phyloP scores from a whole-genome alignment of 345 rosid species.

The Anastatica hierochuntica region DNA sequence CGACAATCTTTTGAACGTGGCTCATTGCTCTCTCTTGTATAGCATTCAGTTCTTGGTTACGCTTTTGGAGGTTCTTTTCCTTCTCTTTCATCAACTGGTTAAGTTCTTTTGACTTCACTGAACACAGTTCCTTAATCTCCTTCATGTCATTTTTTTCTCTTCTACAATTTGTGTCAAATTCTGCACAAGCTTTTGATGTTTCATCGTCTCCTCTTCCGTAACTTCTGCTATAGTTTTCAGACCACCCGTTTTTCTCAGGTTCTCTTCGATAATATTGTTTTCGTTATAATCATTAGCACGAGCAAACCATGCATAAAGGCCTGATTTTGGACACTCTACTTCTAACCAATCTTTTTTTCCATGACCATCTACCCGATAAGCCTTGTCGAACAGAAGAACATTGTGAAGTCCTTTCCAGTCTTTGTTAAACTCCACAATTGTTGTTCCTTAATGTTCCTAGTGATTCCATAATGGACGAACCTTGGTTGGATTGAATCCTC shows the following conservation, averaged over 20 bases:
- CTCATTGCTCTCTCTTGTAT: slow-evolving; percentile 52
- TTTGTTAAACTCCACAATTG: slow-evolving; percentile 71
- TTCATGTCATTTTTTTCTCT: slow-evolving; percentile 45
- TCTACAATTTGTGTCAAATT: slow-evolving; percentile 54
- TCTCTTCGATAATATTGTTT: slow-evolving; percentile 54
- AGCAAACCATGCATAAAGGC: slow-evolving; percentile 88
- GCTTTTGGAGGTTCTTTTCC: slow-evolving; percentile 60
- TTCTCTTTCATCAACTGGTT: slow-evolving; percentile 51
- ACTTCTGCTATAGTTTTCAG: slow-evolving; percentile 69
- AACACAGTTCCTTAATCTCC: slow-evolving; percentile 43
- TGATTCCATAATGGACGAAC: slow-evolving; percentile 78
- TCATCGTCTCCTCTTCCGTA: slow-evolving; percentile 72
- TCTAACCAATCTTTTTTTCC: slow-evolving; percentile 64
- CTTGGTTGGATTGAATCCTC: slow-evolving; percentile 84
- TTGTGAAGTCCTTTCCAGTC: slow-evolving; percentile 87
- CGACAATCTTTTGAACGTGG: slow-evolving; percentile 56
- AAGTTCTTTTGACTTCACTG: slow-evolving; percentile 42
- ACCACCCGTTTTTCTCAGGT: slow-evolving; percentile 60
- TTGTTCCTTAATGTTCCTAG: slow-evolving; percentile 76
- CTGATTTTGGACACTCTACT: slow-evolving; percentile 32
- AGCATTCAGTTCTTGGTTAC: slow-evolving; percentile 58
- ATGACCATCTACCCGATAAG: slow-evolving; percentile 68
- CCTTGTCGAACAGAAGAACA: slow-evolving; percentile 77
- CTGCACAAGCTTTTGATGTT: slow-evolving; percentile 60
- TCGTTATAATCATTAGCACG: slow-evolving; percentile 74